Evolutionary conservation across 2,329 filamentous ascomycete species (phyloP), one percentile per base, ranked within the genome.

Genomic region (Talaromyces piceae): DNA sequence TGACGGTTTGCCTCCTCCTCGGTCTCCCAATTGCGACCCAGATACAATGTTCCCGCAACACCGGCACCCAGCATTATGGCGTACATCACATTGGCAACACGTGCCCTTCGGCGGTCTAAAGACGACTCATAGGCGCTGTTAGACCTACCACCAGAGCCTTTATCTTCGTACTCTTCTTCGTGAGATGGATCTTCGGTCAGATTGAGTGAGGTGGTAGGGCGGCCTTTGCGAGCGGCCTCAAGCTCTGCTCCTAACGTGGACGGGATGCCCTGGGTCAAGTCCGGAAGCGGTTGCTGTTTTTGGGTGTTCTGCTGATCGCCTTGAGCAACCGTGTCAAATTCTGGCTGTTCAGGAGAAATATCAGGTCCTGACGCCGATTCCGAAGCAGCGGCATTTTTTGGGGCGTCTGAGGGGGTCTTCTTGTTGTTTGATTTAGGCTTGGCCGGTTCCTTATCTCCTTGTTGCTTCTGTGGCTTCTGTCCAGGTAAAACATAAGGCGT

Each of bases 241-340:
- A 85, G 80, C 70, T 96, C 91, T 54, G 84, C 84, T 51, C 85
- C 87, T 50, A 96, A 78, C 1, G 91, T 95, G 2, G 91, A 95
- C 0, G 91, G 91, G 56, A 97, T 95, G 57, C 91, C 91, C 63
- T 91, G 85, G n/a, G 89, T 93, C 41, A 97, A 77, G 66, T 97
- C 91, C 49, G 91, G 91, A 11, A 96, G 80, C 49, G 88, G 84
- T 61, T 84, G 78, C 47, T 81, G 76, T 61, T 84, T 79, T 48
- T 80, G 76, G 22, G 82, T 45, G 58, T 45, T 61, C 53, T 18
- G 61, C 59, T 63, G 55, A 41, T 62, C 55, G 31, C 57, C 55
- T 41, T 56, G 57, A 25, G 49, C 61, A 54, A 58, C 71, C 62
- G 54, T 72, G 64, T 65, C 63, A 45, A 68, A 69, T 56, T 72